Percentiles rank a stretch among this genome's conserved stretches.
phyloP scores from a whole-genome alignment of 257 asterid genomes.

The Phtheirospermum japonicum region DNA sequence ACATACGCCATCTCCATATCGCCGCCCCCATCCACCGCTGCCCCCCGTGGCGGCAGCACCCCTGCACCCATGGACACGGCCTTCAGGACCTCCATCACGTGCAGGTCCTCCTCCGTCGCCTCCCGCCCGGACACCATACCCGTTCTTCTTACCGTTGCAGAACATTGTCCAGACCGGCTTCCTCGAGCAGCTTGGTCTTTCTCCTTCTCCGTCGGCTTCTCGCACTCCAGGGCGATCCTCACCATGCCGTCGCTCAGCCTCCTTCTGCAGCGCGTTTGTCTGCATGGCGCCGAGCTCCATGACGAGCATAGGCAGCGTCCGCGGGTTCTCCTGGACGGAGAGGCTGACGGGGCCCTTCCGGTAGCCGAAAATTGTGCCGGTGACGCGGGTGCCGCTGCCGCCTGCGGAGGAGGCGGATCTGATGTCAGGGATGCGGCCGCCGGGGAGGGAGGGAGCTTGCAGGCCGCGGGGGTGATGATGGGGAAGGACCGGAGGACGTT shows the following conservation, averaged over 20 bases:
- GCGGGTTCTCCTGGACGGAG: slow-evolving; percentile 47
- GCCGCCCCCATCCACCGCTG: slow-evolving; percentile 39
- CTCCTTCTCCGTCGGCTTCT: slow-evolving; percentile 38
- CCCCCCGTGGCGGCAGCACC: slow-evolving; percentile 51
- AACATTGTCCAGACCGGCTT: slow-evolving; percentile 85
- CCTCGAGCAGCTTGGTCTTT: slow-evolving; percentile 44
- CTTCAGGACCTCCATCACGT: slow-evolving; percentile 74
- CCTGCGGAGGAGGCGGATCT: background rate
- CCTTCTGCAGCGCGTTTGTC: slow-evolving; percentile 48
- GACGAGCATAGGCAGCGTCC: slow-evolving; percentile 43
- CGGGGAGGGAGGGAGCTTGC: slow-evolving; percentile 64
- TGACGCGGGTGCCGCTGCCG: slow-evolving; percentile 40
- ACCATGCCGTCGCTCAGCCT: slow-evolving; percentile 51
- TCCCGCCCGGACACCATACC: slow-evolving; percentile 63
- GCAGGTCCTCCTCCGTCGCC: slow-evolving; percentile 67
- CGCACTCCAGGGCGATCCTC: slow-evolving; percentile 59
- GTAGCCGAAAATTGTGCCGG: slow-evolving; percentile 74
- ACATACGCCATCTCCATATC: slow-evolving; percentile 74
- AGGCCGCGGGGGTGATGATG: slow-evolving; percentile 56
- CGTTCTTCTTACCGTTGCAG: slow-evolving; percentile 76
- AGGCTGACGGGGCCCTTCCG: slow-evolving; percentile 59
- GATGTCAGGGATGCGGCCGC: slow-evolving; percentile 51
- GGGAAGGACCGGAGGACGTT: slow-evolving; percentile 80
- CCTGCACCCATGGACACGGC: slow-evolving; percentile 91
- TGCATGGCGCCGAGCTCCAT: slow-evolving; percentile 55